Evolutionary conservation across 2,329 filamentous ascomycete genomes (phyloP).

Genomic region (Phialophora tarda): DNA sequence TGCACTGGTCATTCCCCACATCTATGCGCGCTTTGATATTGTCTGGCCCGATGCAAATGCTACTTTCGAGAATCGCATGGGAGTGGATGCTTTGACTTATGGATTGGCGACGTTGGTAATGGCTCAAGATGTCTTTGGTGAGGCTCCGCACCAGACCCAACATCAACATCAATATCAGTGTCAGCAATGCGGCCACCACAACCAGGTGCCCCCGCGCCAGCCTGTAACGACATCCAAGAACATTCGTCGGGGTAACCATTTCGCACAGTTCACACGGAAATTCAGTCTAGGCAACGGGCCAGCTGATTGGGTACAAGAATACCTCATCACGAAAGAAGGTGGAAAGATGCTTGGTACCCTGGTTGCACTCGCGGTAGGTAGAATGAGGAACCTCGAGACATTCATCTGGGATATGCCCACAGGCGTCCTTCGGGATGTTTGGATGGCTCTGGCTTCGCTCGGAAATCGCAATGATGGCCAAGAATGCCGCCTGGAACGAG

Average conservation of each 20-base stretch:
- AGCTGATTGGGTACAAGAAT: slow-evolving; percentile 77
- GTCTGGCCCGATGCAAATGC: slow-evolving; percentile 79
- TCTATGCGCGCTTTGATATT: slow-evolving; percentile 86
- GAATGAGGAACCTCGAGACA: slow-evolving; percentile 80
- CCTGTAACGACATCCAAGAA: slow-evolving; percentile 29
- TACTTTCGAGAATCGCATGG: slow-evolving; percentile 68
- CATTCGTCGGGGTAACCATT: slow-evolving; percentile 70
- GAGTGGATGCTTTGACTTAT: slow-evolving; percentile 82
- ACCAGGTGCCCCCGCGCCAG: slow-evolving; percentile 40
- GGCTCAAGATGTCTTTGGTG: slow-evolving; percentile 67
- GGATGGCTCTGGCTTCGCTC: slow-evolving; percentile 75
- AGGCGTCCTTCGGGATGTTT: slow-evolving; percentile 79
- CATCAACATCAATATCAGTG: slow-evolving; percentile 26
- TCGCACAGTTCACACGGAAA: slow-evolving; percentile 78
- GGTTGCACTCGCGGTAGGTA: slow-evolving; percentile 76
- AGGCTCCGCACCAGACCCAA: slow-evolving; percentile 51
- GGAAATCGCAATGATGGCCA: slow-evolving; percentile 65
- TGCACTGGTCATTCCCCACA: slow-evolving; percentile 73
- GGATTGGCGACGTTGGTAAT: slow-evolving; percentile 80
- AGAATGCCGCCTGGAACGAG: slow-evolving; percentile 70
- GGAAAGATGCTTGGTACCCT: slow-evolving; percentile 89
- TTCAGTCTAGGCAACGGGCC: slow-evolving; percentile 87
- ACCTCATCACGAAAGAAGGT: slow-evolving; percentile 79
- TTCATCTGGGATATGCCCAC: slow-evolving; percentile 93
- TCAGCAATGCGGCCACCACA: slow-evolving; percentile 43